Conservation (phyloP, 2,329 filamentous ascomycete species). For the Botrytis elliptica region DNA sequence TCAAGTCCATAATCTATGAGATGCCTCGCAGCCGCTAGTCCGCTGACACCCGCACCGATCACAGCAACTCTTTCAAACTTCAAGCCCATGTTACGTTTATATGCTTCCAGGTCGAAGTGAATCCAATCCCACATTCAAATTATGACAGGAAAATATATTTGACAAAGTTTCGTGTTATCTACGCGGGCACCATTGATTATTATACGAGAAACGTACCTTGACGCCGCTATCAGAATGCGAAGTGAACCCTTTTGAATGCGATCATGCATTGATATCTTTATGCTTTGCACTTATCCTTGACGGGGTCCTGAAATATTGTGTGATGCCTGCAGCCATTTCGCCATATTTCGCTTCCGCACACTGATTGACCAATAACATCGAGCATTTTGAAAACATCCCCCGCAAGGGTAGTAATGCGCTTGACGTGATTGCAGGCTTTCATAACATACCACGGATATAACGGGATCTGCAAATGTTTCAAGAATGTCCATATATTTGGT, state of each 20-base stretch:
- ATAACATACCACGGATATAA: background rate
- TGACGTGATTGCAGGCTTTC: slow-evolving; percentile 11
- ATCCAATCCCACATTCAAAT: slow-evolving; percentile 15
- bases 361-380: background rate
- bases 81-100: slow-evolving; percentile 3
- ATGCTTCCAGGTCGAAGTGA: slow-evolving; percentile 9
- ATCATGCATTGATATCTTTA: slow-evolving; percentile 2
- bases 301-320: slow-evolving; percentile 6
- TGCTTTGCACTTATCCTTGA: background rate
- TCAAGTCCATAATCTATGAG: slow-evolving; percentile 47
- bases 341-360: slow-evolving; percentile 9
- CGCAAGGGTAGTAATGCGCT: background rate
- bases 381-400: background rate
- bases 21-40: slow-evolving; percentile 48
- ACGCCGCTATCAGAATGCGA: background rate
- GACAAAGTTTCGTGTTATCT: background rate
- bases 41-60: slow-evolving; percentile 53
- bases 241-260: background rate
- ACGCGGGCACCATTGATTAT: background rate
- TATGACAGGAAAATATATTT: background rate
- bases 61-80: slow-evolving; percentile 42
- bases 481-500: background rate
- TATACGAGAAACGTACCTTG: background rate
- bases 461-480: background rate
- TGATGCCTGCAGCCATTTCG: slow-evolving; percentile 12